These are phyloP conservation scores for Cryptococcus neoformans DNA, from an alignment of 1,284 basidiomycete species.

Conservation along the genomic window DNA sequence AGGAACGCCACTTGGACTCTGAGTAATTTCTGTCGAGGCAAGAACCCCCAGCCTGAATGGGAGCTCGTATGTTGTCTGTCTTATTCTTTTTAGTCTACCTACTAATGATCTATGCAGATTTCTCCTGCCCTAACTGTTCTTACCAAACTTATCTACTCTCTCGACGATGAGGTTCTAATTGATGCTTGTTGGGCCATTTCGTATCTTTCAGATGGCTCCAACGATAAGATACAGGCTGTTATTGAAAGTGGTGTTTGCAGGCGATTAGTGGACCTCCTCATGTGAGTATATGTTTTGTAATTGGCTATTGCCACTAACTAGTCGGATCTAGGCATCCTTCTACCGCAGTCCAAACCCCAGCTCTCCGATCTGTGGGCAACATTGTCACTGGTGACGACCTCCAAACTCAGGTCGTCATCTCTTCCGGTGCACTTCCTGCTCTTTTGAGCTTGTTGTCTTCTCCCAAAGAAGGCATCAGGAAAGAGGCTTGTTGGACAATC, in stretches of 20 bases:
- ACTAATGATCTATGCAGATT: constrained; percentile 59
- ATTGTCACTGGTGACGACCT: constrained; percentile 99
- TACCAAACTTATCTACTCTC: constrained; percentile 97
- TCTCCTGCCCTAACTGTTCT: constrained; percentile 93
- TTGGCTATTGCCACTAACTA: neutral
- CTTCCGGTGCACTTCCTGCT: constrained; percentile 90
- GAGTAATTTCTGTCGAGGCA: constrained; percentile 97
- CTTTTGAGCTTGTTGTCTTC: constrained; percentile 88
- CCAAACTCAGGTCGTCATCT: constrained; percentile 97
- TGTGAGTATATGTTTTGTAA: constrained; percentile 52
- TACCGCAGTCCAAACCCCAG: constrained; percentile 98
- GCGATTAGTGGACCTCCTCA: constrained; percentile 93
- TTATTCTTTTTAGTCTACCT: neutral
- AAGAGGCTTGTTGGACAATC: constrained; percentile 99
- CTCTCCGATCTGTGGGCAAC: constrained; percentile 95
- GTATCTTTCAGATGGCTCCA: constrained; percentile 97
- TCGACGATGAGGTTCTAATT: constrained; percentile 98
- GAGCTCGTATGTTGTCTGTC: constrained; percentile 61
- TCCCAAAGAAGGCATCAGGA: constrained; percentile 85
- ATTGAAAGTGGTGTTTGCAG: constrained; percentile 98
- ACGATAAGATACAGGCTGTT: constrained; percentile 99
- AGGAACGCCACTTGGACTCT: constrained; percentile 97
- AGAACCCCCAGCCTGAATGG: constrained; percentile 95
- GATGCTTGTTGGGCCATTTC: constrained; percentile 99
- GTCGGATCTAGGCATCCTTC: constrained; percentile 64